Conservation (phyloP, 306 rosid species). For the Lathyrus sativus region DNA sequence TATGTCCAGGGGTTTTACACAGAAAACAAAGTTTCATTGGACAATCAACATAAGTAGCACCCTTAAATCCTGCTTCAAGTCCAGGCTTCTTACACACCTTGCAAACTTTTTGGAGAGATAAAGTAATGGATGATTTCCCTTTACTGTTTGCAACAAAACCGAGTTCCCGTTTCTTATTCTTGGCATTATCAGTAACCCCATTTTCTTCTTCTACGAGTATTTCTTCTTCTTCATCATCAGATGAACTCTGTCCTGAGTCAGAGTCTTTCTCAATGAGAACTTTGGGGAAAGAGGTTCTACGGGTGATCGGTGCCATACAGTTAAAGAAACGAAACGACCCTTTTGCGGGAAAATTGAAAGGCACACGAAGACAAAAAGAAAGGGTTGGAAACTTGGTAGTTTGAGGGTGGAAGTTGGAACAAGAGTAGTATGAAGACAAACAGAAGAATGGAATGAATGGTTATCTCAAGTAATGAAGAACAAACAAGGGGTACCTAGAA, state of each 20-base stretch:
- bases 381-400: not conserved
- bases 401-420: not conserved
- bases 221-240: constrained; percentile 55
- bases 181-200: constrained; percentile 33
- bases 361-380: not conserved
- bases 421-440: not conserved
- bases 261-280: constrained; percentile 70
- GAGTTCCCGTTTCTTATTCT: constrained; percentile 43
- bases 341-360: constrained; percentile 34
- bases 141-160: constrained; percentile 47
- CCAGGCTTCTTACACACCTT: constrained; percentile 91
- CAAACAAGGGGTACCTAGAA: too few species aligned
- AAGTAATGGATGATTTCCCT: constrained; percentile 65
- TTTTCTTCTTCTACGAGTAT: constrained; percentile 33
- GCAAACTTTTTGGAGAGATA: constrained; percentile 82
- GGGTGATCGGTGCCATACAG: constrained; percentile 65
- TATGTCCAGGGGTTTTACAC: constrained; percentile 93
- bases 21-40: constrained; percentile 99
- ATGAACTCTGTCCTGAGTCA: constrained; percentile 76
- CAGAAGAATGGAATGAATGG: not conserved
- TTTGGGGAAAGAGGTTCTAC: constrained; percentile 64
- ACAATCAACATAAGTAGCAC: constrained; percentile 94
- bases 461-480: too few species aligned
- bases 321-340: not conserved
- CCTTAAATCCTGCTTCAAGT: constrained; percentile 94